Conservation (phyloP, 768 basidiomycete genomes). For the Naganishia onofrii region DNA sequence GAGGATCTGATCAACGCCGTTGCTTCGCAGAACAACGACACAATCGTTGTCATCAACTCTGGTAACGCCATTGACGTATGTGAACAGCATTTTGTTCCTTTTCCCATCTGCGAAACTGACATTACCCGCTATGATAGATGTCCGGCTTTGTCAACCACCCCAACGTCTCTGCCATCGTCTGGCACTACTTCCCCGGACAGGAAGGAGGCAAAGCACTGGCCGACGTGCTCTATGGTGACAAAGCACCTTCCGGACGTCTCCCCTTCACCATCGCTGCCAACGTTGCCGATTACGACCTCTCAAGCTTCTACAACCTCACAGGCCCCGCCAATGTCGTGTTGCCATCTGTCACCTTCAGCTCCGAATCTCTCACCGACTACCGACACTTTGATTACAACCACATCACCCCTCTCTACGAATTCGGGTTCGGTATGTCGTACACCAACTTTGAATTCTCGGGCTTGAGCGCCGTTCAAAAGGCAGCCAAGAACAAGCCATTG, state of each 20-base stretch:
- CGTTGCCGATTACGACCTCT: constrained; percentile 60
- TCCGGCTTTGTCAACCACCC: constrained; percentile 24
- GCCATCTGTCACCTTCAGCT: neutral
- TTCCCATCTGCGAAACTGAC: neutral
- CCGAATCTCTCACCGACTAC: constrained; percentile 28
- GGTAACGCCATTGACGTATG: constrained; percentile 56
- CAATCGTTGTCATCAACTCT: constrained; percentile 67
- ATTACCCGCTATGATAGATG: neutral
- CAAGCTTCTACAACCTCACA: constrained; percentile 33
- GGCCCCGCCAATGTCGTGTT: constrained; percentile 3
- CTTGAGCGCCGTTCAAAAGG: constrained; percentile 49
- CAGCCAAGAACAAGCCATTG: constrained; percentile 21
- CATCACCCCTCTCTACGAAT: constrained; percentile 64
- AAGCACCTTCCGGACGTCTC: constrained; percentile 59
- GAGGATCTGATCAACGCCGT: constrained; percentile 63
- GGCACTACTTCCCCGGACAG: constrained; percentile 58
- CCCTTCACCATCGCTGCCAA: constrained; percentile 70
- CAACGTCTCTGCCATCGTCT: constrained; percentile 19
- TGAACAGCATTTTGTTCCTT: neutral
- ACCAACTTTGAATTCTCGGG: constrained; percentile 64
- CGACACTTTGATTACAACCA: constrained; percentile 31
- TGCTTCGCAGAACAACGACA: constrained; percentile 53
- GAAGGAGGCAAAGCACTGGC: constrained; percentile 65
- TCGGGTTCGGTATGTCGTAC: constrained; percentile 75
- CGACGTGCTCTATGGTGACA: constrained; percentile 65